Conservation (phyloP, 1,284 basidiomycete genomes). For the Microstroma glucosiphilum region DNA sequence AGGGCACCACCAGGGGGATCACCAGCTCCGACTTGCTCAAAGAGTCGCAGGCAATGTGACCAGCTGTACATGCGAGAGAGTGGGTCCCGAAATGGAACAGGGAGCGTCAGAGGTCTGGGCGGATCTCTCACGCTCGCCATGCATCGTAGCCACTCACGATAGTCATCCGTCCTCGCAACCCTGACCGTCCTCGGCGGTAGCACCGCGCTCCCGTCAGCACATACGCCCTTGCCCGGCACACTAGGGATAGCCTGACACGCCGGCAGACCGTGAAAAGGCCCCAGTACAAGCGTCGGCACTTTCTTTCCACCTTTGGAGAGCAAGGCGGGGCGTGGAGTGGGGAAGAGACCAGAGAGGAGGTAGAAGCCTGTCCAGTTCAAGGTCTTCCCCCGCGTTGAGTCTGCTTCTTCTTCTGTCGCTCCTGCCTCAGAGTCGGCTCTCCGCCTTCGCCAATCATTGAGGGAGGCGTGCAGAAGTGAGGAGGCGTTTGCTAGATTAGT, state of each 20-base stretch:
- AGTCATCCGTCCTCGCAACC: constrained; percentile 48
- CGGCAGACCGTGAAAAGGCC: constrained; percentile 52
- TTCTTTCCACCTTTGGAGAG: not conserved
- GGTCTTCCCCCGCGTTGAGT: constrained; percentile 18
- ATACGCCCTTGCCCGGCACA: constrained; percentile 49
- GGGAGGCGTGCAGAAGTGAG: constrained; percentile 37
- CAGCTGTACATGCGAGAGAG: constrained; percentile 22
- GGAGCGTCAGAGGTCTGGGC: not conserved
- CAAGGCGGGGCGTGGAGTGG: constrained; percentile 18
- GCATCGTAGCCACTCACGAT: constrained; percentile 24
- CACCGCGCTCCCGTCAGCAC: constrained; percentile 47
- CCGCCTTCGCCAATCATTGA: constrained; percentile 41
- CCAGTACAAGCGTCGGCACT: constrained; percentile 45
- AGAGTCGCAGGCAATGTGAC: constrained; percentile 53
- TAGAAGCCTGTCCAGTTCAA: constrained; percentile 53
- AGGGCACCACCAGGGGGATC: constrained; percentile 44
- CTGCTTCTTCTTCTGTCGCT: not conserved
- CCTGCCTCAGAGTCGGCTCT: not conserved
- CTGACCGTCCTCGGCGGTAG: constrained; percentile 42
- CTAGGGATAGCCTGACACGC: constrained; percentile 50
- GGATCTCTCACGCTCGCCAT: not conserved
- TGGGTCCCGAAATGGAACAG: not conserved
- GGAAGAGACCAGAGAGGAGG: constrained; percentile 48
- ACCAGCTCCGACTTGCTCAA: constrained; percentile 51
- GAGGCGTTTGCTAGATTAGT: constrained; percentile 44